Base-by-base conservation (phyloP, 805 yeast genomes). In the Lachancea sp. region DNA sequence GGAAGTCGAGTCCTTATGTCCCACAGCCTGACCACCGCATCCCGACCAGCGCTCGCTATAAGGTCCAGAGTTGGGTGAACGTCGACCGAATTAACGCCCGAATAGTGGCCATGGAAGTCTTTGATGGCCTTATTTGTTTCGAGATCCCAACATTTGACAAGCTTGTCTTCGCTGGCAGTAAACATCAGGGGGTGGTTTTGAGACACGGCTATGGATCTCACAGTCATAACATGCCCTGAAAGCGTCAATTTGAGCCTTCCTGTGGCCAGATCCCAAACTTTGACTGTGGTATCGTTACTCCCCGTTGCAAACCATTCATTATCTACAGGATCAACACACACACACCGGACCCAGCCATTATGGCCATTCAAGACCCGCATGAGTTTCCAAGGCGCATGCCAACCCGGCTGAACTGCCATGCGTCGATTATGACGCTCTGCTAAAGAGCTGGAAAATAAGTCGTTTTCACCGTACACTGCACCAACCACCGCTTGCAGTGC, bases 291-390 rank as follows among this genome's bases (percentile, higher is more conserved):
- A 59, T 93, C 99, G 3, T 84, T 77, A 2, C 95, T 81, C 0
- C 98, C 99, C 0, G 96, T 82, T 7, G 83, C 95, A 66, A 87
- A 91, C 87, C 93, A 93, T 52, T 81, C 77, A 60, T 89, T 89
- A 27, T 83, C 83, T 1, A 61, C 60, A 0, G 95, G 95, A 49
- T 93, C 98, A 16, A 85, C 76, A 7, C 82, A 73, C 2, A 89
- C 68, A n/a, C 86, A 74, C 38, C 95, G 73, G 1, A 93, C 88
- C 90, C 97, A 90, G 0, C 99, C 99, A 33, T 77, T 73, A 61
- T 93, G 99, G 2, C 98, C 98, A 1, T 85, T 79, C 0, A 91
- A 72, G 2, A 91, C 88, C 46, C 83, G 71, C 58, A 71, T 72
- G 5, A 86, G 71, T 53, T 78, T 77, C 95, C 95, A 88, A 2